A percentile compares a stretch with the other conserved stretches of the same genome.
Evolutionary conservation across 176 grass and related monocot genomes (phyloP).

Genomic region (Rhipidocladum racemiflorum): DNA sequence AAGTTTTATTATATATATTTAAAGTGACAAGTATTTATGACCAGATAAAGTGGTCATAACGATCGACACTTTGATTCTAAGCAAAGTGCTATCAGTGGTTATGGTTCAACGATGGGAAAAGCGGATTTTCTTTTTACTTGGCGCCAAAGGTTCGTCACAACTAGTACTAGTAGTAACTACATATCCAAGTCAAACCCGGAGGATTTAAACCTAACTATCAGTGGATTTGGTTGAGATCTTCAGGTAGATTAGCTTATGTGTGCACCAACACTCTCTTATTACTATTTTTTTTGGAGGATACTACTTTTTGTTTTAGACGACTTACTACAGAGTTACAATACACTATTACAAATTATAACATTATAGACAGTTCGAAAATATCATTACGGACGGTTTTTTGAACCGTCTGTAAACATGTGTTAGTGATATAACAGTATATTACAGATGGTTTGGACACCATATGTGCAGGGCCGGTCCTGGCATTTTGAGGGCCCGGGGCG

Average conservation of each 20-base stretch:
- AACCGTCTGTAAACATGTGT: no score
- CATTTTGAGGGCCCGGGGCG: no score
- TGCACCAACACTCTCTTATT: background rate
- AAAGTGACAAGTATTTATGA: no score
- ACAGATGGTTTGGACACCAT: no score
- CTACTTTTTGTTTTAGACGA: background rate
- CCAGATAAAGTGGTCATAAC: no score
- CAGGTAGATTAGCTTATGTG: background rate
- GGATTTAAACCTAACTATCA: background rate
- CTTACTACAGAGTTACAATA: no score
- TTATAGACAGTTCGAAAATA: no score
- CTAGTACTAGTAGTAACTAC: background rate
- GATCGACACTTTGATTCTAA: constrained; percentile 13
- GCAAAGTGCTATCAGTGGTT: constrained; percentile 27
- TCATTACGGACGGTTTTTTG: no score
- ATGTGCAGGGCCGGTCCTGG: no score
- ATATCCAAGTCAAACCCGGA: background rate
- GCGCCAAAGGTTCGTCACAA: constrained; percentile 26
- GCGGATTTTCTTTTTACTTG: constrained; percentile 20
- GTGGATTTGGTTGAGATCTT: background rate
- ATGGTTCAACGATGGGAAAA: background rate
- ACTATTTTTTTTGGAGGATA: background rate
- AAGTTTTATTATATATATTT: no score
- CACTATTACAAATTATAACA: no score
- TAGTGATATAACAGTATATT: no score